Base-by-base conservation (phyloP, 1,139 yeast genomes). In the Lodderomyces theae region DNA sequence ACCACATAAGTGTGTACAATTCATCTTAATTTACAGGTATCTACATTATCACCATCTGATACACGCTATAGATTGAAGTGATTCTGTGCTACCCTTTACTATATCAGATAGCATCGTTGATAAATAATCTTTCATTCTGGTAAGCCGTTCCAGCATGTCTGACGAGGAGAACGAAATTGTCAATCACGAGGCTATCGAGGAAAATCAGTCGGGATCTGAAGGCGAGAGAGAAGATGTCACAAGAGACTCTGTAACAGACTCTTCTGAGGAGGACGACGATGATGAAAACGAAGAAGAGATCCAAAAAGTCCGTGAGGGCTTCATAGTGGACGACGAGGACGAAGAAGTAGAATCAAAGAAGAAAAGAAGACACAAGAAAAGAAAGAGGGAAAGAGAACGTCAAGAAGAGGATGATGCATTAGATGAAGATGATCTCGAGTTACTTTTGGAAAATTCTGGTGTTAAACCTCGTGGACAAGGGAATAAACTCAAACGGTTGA, bases 371-470 rank as follows among this genome's bases (percentile, higher is more conserved):
- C 34, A 37, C 21, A 66, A 51, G 53, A 70, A 58, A 47, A 61
- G 60, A 48, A 68, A 59, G 52, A 66, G 57, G 60, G 61, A 60
- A 65, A 73, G 67, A 66, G 69, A 65, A 60, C 62, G 52, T 45
- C 38, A 49, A 9, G 42, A 63, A 21, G 77, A 61, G 17, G 83
- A 74, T 46, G 92, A 85, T 46, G 86, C 82, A 41, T 74, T 92
- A 42, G 95, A 94, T 56, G 97, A 92, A 58, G 99, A 92, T 61
- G 99, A 92, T 63, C 75, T 94, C 54, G 97, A 90, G 51, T 74
- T 92, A 45, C 72, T 92, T 47, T 75, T 89, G 77, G 97, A 92
- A 61, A 90, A 90, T 58, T 79, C 95, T 0, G 97, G 97, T 35
- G 86, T 79, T 25, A 66, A 68, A 35, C 70, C 74, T 10, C 43